A percentile compares a stretch with the other conserved stretches of the same genome.
Conservation (phyloP, 2,329 filamentous ascomycete species). For the Pyricularia grisea region DNA sequence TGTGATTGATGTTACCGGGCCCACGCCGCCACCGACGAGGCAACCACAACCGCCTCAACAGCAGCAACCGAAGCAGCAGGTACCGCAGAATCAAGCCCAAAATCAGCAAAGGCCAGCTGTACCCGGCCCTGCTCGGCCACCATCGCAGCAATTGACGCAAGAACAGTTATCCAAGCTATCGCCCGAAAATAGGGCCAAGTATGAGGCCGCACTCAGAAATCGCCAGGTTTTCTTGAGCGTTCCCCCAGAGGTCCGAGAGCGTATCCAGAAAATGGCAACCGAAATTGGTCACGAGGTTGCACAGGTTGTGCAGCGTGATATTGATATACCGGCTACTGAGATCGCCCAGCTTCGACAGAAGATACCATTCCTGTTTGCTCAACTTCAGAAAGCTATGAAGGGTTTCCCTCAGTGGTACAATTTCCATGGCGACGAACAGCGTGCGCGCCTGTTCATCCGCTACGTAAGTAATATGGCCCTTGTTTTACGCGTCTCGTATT, state of each 20-base stretch:
- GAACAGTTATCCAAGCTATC: constrained; percentile 31
- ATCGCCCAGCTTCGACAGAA: neutral
- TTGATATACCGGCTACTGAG: neutral
- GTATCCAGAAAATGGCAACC: neutral
- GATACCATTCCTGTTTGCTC: neutral
- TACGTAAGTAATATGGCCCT: constrained; percentile 28
- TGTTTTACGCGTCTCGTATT: neutral
- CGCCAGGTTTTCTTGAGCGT: neutral
- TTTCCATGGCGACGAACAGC: constrained; percentile 8
- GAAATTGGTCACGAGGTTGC: neutral
- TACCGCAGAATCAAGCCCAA: neutral
- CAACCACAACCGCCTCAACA: constrained; percentile 18
- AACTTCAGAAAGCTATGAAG: neutral
- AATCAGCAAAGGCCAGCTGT: neutral
- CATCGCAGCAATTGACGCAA: constrained; percentile 18
- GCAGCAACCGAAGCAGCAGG: constrained; percentile 14
- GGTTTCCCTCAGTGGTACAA: neutral
- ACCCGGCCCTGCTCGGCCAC: constrained; percentile 7
- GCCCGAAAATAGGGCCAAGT: constrained; percentile 34
- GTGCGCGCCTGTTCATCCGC: constrained; percentile 42
- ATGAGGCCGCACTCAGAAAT: constrained; percentile 25
- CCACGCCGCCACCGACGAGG: constrained; percentile 11
- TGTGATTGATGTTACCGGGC: constrained; percentile 17
- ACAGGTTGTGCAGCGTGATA: neutral
- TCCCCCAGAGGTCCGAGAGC: neutral